Evolutionary conservation across 2,329 filamentous ascomycete species (phyloP), one percentile per base, ranked within the genome.

Genomic region (Bipolaris zeicola): DNA sequence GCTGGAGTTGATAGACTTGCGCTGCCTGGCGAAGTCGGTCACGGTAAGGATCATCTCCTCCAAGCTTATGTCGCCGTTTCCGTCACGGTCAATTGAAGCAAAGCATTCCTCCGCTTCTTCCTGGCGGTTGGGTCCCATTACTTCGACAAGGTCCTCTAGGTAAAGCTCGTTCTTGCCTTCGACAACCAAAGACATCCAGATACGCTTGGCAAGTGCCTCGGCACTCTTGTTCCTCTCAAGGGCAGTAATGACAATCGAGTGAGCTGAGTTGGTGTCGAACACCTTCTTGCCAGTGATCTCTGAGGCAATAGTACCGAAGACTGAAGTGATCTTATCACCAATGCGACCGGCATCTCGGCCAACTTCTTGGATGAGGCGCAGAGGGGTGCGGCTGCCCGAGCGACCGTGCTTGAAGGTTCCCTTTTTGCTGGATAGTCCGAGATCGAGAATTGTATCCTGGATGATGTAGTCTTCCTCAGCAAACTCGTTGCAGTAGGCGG

Each of bases 101-200:
- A 98, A 98, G 52, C 89, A 90, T 75, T 96, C 92, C 56, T 95
- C 90, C 1, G 95, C 95, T 61, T 96, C 91, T 0, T 85, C 81
- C 60, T 87, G 86, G 67, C 89, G 88, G 5, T 85, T 85, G 0
- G 85, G 79, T 2, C 94, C 94, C 57, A 99, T 87, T 8, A 98
- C 94, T 73, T 98, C 94, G 28, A 88, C 74, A 36, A 99, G 84
- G 72, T 99, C 95, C 4, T 96, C 92, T 7, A 85, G 77, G 64
- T 85, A 91, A 7, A 99, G 82, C 0, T 88, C 81, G 38, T 97
- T 91, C 56, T 88, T 88, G 66, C 92, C 92, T 76, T 98, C 94
- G 3, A 95, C 87, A 1, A 96, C 95, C 72, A 97, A 96, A 0
- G 93, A 97, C 91, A 97, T 96, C 95, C 95, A 98, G 61, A 98